A percentile compares a stretch with the other conserved stretches of the same genome.
phyloP scores from a whole-genome alignment of 805 yeast species.

The Metschnikowia colocasiae region DNA sequence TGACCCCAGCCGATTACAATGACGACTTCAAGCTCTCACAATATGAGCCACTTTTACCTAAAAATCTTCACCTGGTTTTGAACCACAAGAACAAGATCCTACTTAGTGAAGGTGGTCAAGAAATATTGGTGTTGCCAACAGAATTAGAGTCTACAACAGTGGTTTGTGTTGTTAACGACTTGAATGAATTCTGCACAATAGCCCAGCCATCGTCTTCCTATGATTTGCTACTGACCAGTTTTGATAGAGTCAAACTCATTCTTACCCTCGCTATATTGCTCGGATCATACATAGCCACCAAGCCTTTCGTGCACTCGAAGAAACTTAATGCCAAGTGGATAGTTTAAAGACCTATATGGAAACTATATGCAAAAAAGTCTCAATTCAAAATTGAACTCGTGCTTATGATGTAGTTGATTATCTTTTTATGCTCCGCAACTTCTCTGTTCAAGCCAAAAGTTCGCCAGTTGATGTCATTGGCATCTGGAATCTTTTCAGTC shows the following conservation, averaged over 20 bases:
- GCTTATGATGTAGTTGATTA: constrained; percentile 13
- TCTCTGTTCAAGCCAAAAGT: constrained; percentile 26
- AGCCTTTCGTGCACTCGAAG: constrained; percentile 55
- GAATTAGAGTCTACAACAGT: constrained; percentile 78
- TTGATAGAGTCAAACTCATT: constrained; percentile 62
- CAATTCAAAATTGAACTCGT: constrained; percentile 9
- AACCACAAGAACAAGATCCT: constrained; percentile 37
- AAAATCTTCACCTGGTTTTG: constrained; percentile 26
- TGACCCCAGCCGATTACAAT: constrained; percentile 49
- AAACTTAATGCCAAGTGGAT: constrained; percentile 55
- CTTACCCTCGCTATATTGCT: constrained; percentile 55
- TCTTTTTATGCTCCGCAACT: constrained; percentile 10
- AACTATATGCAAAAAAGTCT: neutral
- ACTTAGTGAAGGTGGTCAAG: constrained; percentile 9
- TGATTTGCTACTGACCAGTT: constrained; percentile 65
- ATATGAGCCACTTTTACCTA: constrained; percentile 59
- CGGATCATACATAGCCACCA: constrained; percentile 43
- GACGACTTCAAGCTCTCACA: constrained; percentile 56
- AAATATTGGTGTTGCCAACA: constrained; percentile 43
- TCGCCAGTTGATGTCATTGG: constrained; percentile 23
- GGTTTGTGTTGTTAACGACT: constrained; percentile 55
- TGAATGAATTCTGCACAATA: constrained; percentile 72
- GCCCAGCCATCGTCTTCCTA: constrained; percentile 80
- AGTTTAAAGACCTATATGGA: constrained; percentile 14
- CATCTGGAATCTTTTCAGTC: neutral